A percentile compares a stretch with the other conserved stretches of the same genome.
Conservation (phyloP, 2,329 filamentous ascomycete species). For the Penicillium brevicompactum region DNA sequence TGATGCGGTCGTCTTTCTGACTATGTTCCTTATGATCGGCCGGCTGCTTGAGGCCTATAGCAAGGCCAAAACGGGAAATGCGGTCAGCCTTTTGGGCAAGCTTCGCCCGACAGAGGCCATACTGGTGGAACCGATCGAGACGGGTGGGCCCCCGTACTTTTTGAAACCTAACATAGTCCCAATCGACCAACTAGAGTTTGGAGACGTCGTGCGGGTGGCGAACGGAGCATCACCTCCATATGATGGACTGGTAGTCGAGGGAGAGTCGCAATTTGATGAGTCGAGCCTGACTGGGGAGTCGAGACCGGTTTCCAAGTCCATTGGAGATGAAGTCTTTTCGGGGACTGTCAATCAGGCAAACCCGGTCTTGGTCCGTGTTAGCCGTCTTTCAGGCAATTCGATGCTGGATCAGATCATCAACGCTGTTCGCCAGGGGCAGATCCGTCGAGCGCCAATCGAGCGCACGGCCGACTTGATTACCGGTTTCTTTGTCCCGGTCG, state of each 20-base stretch:
- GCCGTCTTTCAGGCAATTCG: conserved; percentile 46
- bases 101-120: conserved; percentile 73
- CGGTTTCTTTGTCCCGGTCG: conserved; percentile 50
- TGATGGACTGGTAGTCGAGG: conserved; percentile 66
- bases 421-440: conserved; percentile 51
- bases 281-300: too few species aligned
- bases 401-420: conserved; percentile 51
- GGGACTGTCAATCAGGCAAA: conserved; percentile 47
- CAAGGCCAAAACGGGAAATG: conserved; percentile 84
- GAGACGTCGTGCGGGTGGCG: conserved; percentile 71
- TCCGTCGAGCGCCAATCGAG: too few species aligned
- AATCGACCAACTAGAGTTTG: conserved; percentile 70
- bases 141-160: too few species aligned
- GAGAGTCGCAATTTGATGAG: conserved; percentile 75
- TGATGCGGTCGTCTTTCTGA: conserved; percentile 79
- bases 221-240: conserved; percentile 80
- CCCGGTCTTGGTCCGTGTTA: conserved; percentile 44
- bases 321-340: too few species aligned
- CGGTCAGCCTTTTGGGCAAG: conserved; percentile 74
- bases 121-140: too few species aligned
- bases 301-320: too few species aligned
- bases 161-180: conserved; percentile 21
- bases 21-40: conserved; percentile 75
- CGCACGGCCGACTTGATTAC: conserved; percentile 48
- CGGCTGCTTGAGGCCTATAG: conserved; percentile 72